Base-by-base conservation (phyloP, 2,329 filamentous ascomycete species). In the Elsinoe arachidis region DNA sequence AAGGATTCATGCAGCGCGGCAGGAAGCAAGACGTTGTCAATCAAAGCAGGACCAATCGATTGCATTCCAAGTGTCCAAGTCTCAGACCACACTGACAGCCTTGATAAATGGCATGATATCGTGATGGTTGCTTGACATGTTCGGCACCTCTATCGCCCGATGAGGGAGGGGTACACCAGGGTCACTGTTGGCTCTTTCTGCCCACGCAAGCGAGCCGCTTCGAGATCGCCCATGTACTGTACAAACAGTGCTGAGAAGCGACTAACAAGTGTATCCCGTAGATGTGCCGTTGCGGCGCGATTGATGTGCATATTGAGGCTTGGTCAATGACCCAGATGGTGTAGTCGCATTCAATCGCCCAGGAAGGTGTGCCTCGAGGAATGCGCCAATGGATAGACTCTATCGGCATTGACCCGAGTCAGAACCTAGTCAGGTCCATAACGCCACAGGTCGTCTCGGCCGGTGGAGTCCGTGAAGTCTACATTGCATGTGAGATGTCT, bases 401-500 rank as follows among this genome's bases (percentile, higher is more conserved):
- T 35, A 12, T 51, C 46, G 46, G 46, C 46, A 34, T 37, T 51
- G 30, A 14, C 46, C 46, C 26, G 26, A 51, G 46, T 34, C 46
- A 51, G 33, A 17, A 51, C 26, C 41, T 34, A 51, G 26, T 51
- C 46, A 37, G 26, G 46, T 34, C 46, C 23, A 51, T 51, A 17
- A 26, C 46, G 46, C 46, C 46, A 51, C 46, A 51, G 46, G 46
- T 34, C 46, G 46, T 51, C 46, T 51, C 46, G 46, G 46, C 46
- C 49, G 33, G 15, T 34, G 26, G 33, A 35, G 38, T 30, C 26
- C 26, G 26, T 7, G 15, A 34, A 38, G 19, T n/a, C 37, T 30
- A 30, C 26, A 23, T 15, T 53, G 49, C 49, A 53, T 53, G 49
- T 53, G 49, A 53, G 49, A 37, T 53, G 49, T 53, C 49, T 53